Evolutionary conservation across 768 basidiomycete species (phyloP).

Genomic region (Amanita molliuscula): DNA sequence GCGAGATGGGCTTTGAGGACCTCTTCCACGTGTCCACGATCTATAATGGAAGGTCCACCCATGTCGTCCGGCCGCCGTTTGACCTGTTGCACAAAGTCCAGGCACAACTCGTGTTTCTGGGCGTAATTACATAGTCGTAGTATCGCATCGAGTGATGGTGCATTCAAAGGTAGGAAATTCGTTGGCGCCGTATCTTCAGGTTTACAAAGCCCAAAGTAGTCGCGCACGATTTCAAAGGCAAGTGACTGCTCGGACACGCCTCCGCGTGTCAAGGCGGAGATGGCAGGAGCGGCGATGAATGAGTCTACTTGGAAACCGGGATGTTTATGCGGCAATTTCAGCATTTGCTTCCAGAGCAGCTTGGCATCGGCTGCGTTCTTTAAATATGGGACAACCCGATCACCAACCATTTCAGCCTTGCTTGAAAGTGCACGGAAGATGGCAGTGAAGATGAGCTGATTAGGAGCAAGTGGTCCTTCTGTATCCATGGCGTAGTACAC

Average conservation of each 20-base stretch:
- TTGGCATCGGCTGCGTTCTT: slow-evolving; percentile 58
- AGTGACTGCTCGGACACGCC: slow-evolving; percentile 49
- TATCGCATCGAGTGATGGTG: slow-evolving; percentile 40
- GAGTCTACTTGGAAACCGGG: slow-evolving; percentile 42
- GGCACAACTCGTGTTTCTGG: slow-evolving; percentile 33
- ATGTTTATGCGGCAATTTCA: slow-evolving; percentile 37
- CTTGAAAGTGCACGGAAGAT: slow-evolving; percentile 45
- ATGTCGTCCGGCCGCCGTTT: slow-evolving; percentile 33
- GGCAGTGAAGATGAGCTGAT: slow-evolving; percentile 50
- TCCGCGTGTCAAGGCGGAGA: slow-evolving; percentile 49
- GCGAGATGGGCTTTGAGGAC: slow-evolving; percentile 46
- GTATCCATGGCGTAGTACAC: slow-evolving; percentile 60
- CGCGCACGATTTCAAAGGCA: slow-evolving; percentile 51
- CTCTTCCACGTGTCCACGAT: slow-evolving; percentile 48
- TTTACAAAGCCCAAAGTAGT: slow-evolving; percentile 51
- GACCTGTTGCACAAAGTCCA: slow-evolving; percentile 51
- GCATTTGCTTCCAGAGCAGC: slow-evolving; percentile 59
- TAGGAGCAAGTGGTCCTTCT: slow-evolving; percentile 53
- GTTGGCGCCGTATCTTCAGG: slow-evolving; percentile 30
- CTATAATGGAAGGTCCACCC: slow-evolving; percentile 31
- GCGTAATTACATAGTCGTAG: slow-evolving; percentile 46
- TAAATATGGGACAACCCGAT: slow-evolving; percentile 11
- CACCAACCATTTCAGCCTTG: slow-evolving; percentile 17
- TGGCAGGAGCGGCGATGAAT: slow-evolving; percentile 37
- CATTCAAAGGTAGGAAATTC: slow-evolving; percentile 30